Evolutionary conservation across 2,329 filamentous ascomycete species (phyloP), one percentile per base, ranked within the genome.

Genomic region (Curvularia eragrostidis): DNA sequence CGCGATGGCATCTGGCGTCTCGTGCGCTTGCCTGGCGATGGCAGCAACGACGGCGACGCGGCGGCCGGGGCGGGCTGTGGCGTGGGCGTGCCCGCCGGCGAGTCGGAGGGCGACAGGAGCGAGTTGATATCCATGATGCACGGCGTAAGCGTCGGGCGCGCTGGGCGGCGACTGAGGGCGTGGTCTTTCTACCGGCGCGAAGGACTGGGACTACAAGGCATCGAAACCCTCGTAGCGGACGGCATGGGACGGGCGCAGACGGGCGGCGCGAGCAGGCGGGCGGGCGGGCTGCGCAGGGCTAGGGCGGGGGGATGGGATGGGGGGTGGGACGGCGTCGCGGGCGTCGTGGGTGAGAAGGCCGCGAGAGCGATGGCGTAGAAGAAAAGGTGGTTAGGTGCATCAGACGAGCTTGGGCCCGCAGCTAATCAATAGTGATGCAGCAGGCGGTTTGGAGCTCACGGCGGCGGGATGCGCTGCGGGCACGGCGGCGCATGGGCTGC

Each of bases 61-160:
- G 66, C 59, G 15, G 66, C 61, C 7, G 67, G 60, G 56, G 68
- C 64, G 38, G 66, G 62, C 36, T 72, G 69, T 38, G 71, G 73
- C 46, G 74, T 69, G 23, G 76, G 73, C 44, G 77, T 75, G 57
- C 64, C 65, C 42, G 75, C 70, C 50, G 79, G 72, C 65, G 78
- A 78, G 56, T 81, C 79, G 61, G 80, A 78, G 38, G 81, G 80
- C 68, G 80, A 82, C 50, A 83, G 68, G 50, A 83, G 73, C 46
- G 78, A 79, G 67, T 80, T 80, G 76, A 82, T 83, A 65, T 83
- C 78, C 81, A 83, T 82, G 42, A 46, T 61, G 64, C 19, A 8
- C n/a, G 19, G 24, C 30, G 41, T 38, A 15, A n/a, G 56, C 56
- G 38, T 30, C 23, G 48, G 39, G 52, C 49, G 58, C 52, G 56